Base-by-base conservation (phyloP, 306 rosid genomes). In the Vicia faba region DNA sequence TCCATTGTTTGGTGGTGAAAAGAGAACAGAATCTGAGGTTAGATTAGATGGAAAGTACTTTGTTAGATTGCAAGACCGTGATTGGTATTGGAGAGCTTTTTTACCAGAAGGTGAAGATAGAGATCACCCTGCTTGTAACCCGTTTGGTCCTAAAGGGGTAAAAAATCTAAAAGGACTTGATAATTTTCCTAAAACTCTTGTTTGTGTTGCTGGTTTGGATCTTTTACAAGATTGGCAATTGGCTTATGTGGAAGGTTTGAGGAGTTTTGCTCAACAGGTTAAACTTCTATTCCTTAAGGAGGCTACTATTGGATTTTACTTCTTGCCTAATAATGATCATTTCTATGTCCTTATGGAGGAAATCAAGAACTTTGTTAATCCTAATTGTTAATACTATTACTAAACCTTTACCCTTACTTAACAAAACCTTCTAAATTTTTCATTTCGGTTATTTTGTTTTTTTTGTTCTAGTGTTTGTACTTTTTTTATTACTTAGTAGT, bases 21-120 rank as follows among this genome's bases (percentile, higher is more conserved):
- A 43, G 72, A 75, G 97, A 67, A 83, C 91, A 1, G 89, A 72
- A 36, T 81, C 97, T 4, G 96, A 91, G 75, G 61, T 66, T 60
- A 68, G 68, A 51, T 70, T 91, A 11, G 96, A 91, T 66, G 96
- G 89, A 11, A 91, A 88, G 64, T 91, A 86, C 84, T 91, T 91
- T 48, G 96, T 91, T 46, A 81, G 77, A 40, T 44, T 91, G 28
- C 84, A 76, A 61, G 97, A 91, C 68, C 89, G 96, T 5, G 97
- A 91, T 68, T 91, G 97, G 97, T 91, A 91, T 77, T 91, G 97
- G 97, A 83, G 96, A 45, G 97, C 97, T 20, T 91, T 76, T 73
- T 80, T 91, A 0, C 96, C 97, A 5, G 87, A 91, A 68, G 96
- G 96, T 11, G 97, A 91, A 56, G 85, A 82, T 41, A 83, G 97